phyloP scores from a whole-genome alignment of 176 grass and related monocot species.

The Lolium perenne region DNA sequence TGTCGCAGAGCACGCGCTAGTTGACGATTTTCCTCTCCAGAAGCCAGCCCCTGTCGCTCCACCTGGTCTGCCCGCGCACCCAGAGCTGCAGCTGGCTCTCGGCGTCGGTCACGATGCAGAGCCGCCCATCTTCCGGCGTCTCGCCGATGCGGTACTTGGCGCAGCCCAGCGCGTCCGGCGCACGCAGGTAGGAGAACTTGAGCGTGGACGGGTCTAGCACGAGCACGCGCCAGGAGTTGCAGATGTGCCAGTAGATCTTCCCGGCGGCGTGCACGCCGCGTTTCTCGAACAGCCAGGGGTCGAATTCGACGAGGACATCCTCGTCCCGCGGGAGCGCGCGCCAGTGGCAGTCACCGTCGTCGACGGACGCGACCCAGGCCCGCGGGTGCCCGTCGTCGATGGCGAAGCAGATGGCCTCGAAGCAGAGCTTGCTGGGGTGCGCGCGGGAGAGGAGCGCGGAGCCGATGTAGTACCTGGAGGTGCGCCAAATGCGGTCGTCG shows the following conservation, averaged over 20 bases:
- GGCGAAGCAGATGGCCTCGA: constrained; percentile 27
- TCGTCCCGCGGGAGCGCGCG: background rate
- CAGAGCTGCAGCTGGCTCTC: background rate
- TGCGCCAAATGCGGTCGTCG: background rate
- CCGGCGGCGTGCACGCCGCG: background rate
- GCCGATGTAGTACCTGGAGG: background rate
- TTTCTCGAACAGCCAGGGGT: background rate
- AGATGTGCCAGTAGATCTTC: constrained; percentile 30
- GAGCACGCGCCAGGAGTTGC: background rate
- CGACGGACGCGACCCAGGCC: constrained; percentile 21
- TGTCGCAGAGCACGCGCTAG: background rate
- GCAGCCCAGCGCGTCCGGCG: background rate
- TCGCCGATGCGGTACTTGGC: background rate
- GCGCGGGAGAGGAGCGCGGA: background rate
- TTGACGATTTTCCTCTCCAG: background rate
- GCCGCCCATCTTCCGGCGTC: background rate
- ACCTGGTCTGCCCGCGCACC: background rate
- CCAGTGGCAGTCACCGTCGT: background rate
- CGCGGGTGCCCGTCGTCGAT: background rate
- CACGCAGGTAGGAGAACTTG: background rate
- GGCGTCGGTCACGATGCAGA: background rate
- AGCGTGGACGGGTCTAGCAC: background rate
- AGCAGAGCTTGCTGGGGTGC: background rate
- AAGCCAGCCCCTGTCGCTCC: constrained; percentile 19
- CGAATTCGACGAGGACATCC: background rate